Base-by-base conservation (phyloP, 2,329 filamentous ascomycete genomes). In the Thielaviopsis musarum region DNA sequence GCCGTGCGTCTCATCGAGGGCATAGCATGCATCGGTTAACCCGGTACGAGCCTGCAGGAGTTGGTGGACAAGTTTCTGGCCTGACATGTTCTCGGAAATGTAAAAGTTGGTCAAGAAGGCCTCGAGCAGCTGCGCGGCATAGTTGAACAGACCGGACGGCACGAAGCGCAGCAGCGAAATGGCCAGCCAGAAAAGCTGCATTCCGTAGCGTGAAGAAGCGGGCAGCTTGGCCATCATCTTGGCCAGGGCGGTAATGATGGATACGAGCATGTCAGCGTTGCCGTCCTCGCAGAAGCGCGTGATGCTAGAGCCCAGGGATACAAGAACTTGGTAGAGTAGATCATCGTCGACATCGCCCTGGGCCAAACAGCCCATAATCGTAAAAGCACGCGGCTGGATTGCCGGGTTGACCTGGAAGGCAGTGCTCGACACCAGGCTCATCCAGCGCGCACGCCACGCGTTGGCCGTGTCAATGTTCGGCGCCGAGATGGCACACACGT, bases 301-400 rank as follows among this genome's bases (percentile, higher is more conserved):
- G 17, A 87, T 76, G 64, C 82, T 84, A 63, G 78, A 83, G 54
- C 83, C 77, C 17, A 87, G 72, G 17, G 83, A 82, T 28, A 87
- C 83, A 2, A 87, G 74, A 21, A 87, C 82, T 67, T 87, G 83
- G 66, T 87, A 87, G 2, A 87, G 74, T 3, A 87, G 72, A 66
- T 87, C 83, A 63, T 87, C 83, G 58, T 87, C 83, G 1, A 87
- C 83, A 66, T 86, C 83, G 66, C 86, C 83, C n/a, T 82, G 75
- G 24, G 83, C 83, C 10, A 87, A 70, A 64, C 82, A 86, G 15
- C 83, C 83, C 83, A 87, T 85, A 49, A 86, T 83, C 1, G 82
- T 78, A 65, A 87, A 87, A 1, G 83, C 83, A 21, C 81, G 74
- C 5, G 83, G 82, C 64, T 87, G 83, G 59, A 87, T 83, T 1